Conservation (phyloP, 2,329 filamentous ascomycete species). For the Penicillium sp. region DNA sequence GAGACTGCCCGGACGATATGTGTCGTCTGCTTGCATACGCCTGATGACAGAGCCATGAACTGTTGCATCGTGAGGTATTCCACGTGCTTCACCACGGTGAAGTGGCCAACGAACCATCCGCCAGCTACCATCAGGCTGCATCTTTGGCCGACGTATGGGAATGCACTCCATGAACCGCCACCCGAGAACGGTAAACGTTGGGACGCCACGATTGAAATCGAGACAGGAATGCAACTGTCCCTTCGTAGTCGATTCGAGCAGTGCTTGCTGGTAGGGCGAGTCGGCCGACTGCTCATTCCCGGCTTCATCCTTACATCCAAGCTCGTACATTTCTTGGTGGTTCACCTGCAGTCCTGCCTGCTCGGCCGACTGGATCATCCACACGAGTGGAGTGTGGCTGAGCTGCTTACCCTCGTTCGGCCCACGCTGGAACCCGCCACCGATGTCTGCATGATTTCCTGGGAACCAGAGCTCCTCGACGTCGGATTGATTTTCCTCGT, state of each 20-base stretch:
- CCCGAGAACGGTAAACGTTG: constrained; percentile 54
- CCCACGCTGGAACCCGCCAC: constrained; percentile 66
- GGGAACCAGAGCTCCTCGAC: constrained; percentile 74
- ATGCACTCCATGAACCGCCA: constrained; percentile 78
- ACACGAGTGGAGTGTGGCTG: constrained; percentile 67
- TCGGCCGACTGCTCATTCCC: background rate
- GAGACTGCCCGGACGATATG: constrained; percentile 57
- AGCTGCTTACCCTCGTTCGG: constrained; percentile 53
- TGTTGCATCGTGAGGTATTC: constrained; percentile 66
- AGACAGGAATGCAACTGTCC: too few species aligned
- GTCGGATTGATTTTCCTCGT: constrained; percentile 51
- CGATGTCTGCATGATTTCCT: constrained; percentile 73
- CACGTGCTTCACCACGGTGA: constrained; percentile 70
- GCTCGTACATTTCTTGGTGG: constrained; percentile 19
- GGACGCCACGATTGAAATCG: background rate
- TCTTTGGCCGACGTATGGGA: constrained; percentile 73
- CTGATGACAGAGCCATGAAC: constrained; percentile 71
- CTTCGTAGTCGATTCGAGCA: too few species aligned
- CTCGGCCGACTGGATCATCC: constrained; percentile 66
- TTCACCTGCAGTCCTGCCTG: constrained; percentile 69
- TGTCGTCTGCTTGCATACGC: constrained; percentile 63
- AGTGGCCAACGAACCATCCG: constrained; percentile 73
- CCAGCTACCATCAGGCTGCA: constrained; percentile 59
- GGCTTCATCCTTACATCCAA: constrained; percentile 14
- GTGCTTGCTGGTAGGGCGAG: too few species aligned